A percentile compares a stretch with the other conserved stretches of the same genome.
phyloP scores from a whole-genome alignment of 2,329 filamentous ascomycete species.

The Neonectria ditissima region DNA sequence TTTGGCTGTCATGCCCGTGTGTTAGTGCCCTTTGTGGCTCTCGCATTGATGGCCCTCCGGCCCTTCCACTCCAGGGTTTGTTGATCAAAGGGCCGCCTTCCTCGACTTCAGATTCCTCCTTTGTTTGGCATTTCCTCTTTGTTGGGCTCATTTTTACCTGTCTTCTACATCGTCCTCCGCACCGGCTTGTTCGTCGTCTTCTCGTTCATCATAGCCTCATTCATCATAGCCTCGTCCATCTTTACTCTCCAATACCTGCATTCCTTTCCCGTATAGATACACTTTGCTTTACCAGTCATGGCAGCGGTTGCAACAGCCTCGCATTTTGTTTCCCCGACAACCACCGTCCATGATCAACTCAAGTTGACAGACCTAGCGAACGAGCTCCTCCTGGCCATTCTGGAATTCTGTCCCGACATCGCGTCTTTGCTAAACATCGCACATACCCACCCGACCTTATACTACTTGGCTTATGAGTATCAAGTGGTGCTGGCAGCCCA shows the following conservation, averaged over 20 bases:
- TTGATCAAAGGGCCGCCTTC: not conserved
- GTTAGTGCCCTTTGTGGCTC: not conserved
- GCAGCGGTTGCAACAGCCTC: not conserved
- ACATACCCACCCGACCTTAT: conserved; percentile 1
- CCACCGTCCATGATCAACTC: not conserved
- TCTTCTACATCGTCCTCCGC: not conserved
- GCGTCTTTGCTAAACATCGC: not conserved
- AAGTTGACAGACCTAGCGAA: conserved; percentile 5
- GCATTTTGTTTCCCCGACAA: not conserved
- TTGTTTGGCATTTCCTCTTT: not conserved
- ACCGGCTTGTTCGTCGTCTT: too few species aligned
- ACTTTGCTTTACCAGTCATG: not conserved
- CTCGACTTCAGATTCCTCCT: not conserved
- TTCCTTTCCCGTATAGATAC: not conserved
- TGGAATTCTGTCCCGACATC: conserved; percentile 10
- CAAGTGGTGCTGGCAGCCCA: not conserved
- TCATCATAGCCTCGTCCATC: not conserved
- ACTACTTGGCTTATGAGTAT: not conserved
- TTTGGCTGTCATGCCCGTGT: not conserved
- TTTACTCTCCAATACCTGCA: not conserved
- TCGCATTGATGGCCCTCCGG: not conserved
- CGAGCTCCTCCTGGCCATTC: conserved; percentile 17
- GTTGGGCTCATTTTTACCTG: not conserved
- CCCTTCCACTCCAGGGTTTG: not conserved
- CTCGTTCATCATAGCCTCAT: not conserved